phyloP scores from a whole-genome alignment of 83 land plant species.

The Thuja plicata region DNA sequence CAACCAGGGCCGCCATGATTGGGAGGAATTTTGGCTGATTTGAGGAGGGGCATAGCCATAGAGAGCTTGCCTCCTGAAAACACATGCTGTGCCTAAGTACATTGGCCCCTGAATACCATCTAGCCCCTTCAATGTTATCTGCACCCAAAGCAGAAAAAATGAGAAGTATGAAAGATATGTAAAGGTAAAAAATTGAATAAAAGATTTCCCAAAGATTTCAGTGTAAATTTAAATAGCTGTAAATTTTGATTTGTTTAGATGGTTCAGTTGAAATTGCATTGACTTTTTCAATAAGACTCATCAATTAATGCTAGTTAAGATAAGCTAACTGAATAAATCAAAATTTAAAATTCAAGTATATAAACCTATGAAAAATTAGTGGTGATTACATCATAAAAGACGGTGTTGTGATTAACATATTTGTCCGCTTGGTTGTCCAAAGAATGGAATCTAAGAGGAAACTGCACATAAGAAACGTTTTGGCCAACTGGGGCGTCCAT shows the following conservation, averaged over 20 bases:
- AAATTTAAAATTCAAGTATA: too few relatives aligned
- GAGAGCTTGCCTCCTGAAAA: constrained; percentile 54
- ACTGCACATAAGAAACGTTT: constrained; percentile 37
- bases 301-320: too few relatives aligned
- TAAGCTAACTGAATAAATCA: too few relatives aligned
- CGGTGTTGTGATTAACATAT: constrained; percentile 31
- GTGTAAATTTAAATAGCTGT: too few relatives aligned
- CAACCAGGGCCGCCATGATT: neutral
- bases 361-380: neutral
- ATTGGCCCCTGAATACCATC: constrained; percentile 69
- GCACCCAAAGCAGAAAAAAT: neutral
- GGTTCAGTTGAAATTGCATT: too few relatives aligned
- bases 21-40: constrained; percentile 15
- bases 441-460: constrained; percentile 36
- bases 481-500: constrained; percentile 34
- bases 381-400: constrained; percentile 28
- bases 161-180: too few relatives aligned
- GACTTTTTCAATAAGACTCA: too few relatives aligned
- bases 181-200: too few relatives aligned
- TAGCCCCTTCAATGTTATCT: constrained; percentile 61
- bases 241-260: too few relatives aligned
- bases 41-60: constrained; percentile 46
- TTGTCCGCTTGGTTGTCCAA: constrained; percentile 20
- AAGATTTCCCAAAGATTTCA: too few relatives aligned
- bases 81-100: constrained; percentile 62